Conservation (phyloP, 2,329 filamentous ascomycete species). For the Phyllosticta ampelicida region DNA sequence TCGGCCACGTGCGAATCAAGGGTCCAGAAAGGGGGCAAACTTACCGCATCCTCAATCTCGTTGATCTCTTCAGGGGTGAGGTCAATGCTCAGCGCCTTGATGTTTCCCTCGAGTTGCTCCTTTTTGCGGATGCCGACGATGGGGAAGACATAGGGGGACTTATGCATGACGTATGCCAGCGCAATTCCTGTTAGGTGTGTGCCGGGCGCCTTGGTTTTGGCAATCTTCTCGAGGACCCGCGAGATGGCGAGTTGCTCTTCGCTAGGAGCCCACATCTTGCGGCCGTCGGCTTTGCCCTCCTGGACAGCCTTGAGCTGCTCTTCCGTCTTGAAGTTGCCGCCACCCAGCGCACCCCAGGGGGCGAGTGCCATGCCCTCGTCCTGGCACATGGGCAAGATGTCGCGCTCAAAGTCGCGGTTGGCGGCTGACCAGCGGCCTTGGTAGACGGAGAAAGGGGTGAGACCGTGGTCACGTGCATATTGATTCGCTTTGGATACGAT, state of each 20-base stretch:
- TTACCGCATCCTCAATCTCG: slow-evolving; percentile 49
- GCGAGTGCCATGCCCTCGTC: slow-evolving; percentile 33
- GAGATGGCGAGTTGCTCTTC: slow-evolving; percentile 44
- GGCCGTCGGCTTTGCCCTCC: slow-evolving; percentile 35
- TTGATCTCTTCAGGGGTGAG: slow-evolving; percentile 52
- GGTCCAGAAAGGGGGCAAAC: no score
- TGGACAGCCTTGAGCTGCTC: slow-evolving; percentile 25
- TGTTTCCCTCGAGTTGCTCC: slow-evolving; percentile 59
- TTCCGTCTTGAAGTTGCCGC: slow-evolving; percentile 33
- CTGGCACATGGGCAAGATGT: slow-evolving; percentile 35
- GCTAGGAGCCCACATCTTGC: slow-evolving; percentile 26
- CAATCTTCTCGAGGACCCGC: slow-evolving; percentile 49
- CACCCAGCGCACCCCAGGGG: slow-evolving; percentile 45
- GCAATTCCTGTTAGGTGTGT: slow-evolving; percentile 50
- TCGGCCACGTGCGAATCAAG: no score
- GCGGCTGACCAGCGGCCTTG: slow-evolving; percentile 33
- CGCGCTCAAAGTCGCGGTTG: slow-evolving; percentile 34
- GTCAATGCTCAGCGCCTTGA: slow-evolving; percentile 52
- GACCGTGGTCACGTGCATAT: slow-evolving; percentile 30
- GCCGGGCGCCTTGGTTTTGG: slow-evolving; percentile 38
- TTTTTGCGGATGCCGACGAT: slow-evolving; percentile 60
- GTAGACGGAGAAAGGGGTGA: slow-evolving; percentile 30
- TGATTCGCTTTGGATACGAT: slow-evolving; percentile 20
- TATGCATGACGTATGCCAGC: slow-evolving; percentile 63
- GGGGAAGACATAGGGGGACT: slow-evolving; percentile 62